phyloP scores from a whole-genome alignment of 352 stramenopile genomes.

The Phytophthora podocarpi region DNA sequence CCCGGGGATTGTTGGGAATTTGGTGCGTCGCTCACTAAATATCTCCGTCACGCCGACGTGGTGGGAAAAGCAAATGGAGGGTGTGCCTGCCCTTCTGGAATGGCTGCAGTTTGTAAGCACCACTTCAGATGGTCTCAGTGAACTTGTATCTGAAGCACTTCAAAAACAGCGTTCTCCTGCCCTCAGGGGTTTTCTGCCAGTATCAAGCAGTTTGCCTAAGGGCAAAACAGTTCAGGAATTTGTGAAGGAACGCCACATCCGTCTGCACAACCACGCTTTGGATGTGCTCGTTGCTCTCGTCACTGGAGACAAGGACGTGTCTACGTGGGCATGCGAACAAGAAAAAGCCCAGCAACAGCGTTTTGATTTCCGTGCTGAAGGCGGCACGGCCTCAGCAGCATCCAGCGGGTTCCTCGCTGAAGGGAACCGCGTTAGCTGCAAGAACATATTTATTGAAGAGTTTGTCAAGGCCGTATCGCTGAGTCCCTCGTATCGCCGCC shows the following conservation, averaged over 20 bases:
- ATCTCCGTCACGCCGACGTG: conserved; percentile 69
- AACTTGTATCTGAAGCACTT: conserved; percentile 72
- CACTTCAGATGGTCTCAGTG: conserved; percentile 69
- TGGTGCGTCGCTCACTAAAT: conserved; percentile 73
- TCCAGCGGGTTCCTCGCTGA: conserved; percentile 31
- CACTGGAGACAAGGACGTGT: conserved; percentile 29
- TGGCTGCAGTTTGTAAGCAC: conserved; percentile 79
- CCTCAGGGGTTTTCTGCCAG: conserved; percentile 37
- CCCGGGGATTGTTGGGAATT: conserved; percentile 44
- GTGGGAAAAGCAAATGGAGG: conserved; percentile 72
- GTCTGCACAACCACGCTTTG: conserved; percentile 40
- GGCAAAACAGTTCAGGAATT: conserved; percentile 39
- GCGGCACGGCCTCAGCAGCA: conserved; percentile 10
- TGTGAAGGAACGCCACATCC: conserved; percentile 41
- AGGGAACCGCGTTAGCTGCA: conserved; percentile 42
- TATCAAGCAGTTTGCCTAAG: conserved; percentile 37
- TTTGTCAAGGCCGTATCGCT: conserved; percentile 71
- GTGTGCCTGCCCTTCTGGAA: conserved; percentile 57
- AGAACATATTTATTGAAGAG: conserved; percentile 81
- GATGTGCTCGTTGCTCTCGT: conserved; percentile 28
- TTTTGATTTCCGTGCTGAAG: conserved; percentile 41
- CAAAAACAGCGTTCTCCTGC: conserved; percentile 48
- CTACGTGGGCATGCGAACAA: conserved; percentile 38
- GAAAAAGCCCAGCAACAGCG: conserved; percentile 38
- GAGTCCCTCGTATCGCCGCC: conserved; percentile 51